Evolutionary conservation across 768 basidiomycete species (phyloP).

Genomic region (Pisolithus marmoratus): DNA sequence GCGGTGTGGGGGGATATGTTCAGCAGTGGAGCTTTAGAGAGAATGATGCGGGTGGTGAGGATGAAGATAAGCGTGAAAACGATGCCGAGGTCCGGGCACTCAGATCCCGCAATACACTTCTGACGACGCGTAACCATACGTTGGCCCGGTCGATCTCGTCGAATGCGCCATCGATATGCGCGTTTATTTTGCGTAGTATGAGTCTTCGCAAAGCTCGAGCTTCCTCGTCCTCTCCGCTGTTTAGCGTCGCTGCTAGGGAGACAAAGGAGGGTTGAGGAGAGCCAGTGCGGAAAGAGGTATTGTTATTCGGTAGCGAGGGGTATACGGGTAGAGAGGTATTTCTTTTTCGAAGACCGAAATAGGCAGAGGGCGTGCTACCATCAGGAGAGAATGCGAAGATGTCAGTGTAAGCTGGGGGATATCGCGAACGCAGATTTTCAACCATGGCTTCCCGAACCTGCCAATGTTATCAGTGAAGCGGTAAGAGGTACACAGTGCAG

Average conservation of each 20-base stretch:
- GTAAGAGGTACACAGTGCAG: neutral
- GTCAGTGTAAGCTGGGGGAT: constrained; percentile 15
- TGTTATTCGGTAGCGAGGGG: constrained; percentile 14
- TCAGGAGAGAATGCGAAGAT: constrained; percentile 16
- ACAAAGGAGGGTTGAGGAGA: constrained; percentile 32
- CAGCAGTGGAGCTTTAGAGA: neutral
- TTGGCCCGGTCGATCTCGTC: constrained; percentile 59
- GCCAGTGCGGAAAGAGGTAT: constrained; percentile 12
- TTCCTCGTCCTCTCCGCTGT: constrained; percentile 60
- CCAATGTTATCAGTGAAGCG: neutral
- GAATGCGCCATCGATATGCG: constrained; percentile 47
- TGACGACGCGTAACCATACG: constrained; percentile 59
- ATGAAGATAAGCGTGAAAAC: neutral
- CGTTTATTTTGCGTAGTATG: constrained; percentile 61
- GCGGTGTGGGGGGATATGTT: neutral
- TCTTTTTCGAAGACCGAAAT: constrained; percentile 2
- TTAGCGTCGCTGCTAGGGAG: constrained; percentile 46
- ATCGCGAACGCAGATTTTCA: constrained; percentile 33
- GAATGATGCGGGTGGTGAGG: neutral
- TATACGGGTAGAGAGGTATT: constrained; percentile 10
- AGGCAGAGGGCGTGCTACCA: constrained; percentile 1
- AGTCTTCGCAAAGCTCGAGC: constrained; percentile 54
- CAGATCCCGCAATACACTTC: constrained; percentile 54
- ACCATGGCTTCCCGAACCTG: constrained; percentile 50
- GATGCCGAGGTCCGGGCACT: constrained; percentile 22